Percentiles rank a stretch among this genome's conserved stretches.
These are phyloP conservation scores for Pulveroboletus sp. DNA, from an alignment of 1,284 basidiomycete species.

Conservation along the genomic window DNA sequence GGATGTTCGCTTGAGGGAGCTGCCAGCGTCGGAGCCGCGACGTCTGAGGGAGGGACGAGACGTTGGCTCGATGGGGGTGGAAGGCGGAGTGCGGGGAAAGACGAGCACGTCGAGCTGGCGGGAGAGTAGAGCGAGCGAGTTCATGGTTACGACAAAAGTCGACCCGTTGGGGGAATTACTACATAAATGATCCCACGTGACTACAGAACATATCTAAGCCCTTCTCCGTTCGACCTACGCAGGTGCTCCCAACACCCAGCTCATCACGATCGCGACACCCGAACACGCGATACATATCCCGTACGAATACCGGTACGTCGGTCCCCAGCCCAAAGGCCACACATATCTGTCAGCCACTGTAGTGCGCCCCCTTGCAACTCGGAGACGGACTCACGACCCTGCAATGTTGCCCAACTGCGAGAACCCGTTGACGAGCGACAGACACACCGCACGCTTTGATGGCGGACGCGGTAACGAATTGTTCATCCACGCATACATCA, in stretches of 20 bases:
- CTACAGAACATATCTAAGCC: conserved; percentile 38
- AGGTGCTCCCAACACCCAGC: conserved; percentile 28
- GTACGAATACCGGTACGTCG: conserved; percentile 32
- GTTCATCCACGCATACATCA: conserved; percentile 66
- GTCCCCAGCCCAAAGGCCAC: conserved; percentile 32
- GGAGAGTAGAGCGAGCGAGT: conserved; percentile 68
- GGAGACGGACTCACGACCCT: conserved; percentile 55
- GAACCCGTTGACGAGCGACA: conserved; percentile 72
- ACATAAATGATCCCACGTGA: conserved; percentile 22
- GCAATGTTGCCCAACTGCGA: conserved; percentile 68
- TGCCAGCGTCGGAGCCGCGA: conserved; percentile 37
- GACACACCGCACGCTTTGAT: conserved; percentile 68
- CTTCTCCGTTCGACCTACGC: conserved; percentile 20
- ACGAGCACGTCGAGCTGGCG: conserved; percentile 68
- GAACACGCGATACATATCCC: conserved; percentile 29
- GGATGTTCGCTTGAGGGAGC: conserved; percentile 47
- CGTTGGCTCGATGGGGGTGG: conserved; percentile 46
- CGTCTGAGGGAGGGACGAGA: conserved; percentile 18
- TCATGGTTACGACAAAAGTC: conserved; percentile 55
- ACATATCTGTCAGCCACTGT: conserved; percentile 16
- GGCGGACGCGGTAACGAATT: conserved; percentile 68
- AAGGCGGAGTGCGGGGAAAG: conserved; percentile 49
- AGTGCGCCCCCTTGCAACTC: neutral
- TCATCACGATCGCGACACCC: conserved; percentile 21
- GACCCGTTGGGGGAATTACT: no score